Evolutionary conservation across 345 rosid genomes (phyloP).

Genomic region (Corchorus capsularis): DNA sequence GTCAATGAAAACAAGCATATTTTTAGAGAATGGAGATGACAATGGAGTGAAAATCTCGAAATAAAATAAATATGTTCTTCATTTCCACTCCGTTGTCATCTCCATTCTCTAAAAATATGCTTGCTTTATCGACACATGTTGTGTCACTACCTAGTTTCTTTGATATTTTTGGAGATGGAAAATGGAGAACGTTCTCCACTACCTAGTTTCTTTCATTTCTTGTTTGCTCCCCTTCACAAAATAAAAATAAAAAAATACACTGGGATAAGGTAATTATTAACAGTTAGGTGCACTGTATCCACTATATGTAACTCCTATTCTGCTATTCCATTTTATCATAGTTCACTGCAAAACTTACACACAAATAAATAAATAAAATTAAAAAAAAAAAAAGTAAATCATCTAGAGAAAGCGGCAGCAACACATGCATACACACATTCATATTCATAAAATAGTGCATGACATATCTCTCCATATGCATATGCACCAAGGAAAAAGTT

Average conservation of each 20-base stretch:
- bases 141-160: no score
- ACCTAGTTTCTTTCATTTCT: background rate
- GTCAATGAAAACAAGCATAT: no score
- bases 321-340: conserved; percentile 2
- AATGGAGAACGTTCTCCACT: background rate
- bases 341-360: background rate
- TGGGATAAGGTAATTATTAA: background rate
- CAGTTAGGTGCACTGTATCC: conserved; percentile 2
- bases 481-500: background rate
- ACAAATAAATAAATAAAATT: no score
- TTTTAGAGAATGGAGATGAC: no score
- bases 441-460: background rate
- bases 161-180: background rate
- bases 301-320: background rate
- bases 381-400: background rate
- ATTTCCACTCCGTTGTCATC: no score
- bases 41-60: no score
- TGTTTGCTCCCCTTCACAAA: background rate
- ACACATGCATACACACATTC: background rate
- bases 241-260: no score
- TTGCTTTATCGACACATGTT: no score
- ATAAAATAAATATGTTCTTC: no score
- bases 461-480: background rate
- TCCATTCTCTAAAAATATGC: no score
- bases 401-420: background rate